A percentile compares a stretch with the other conserved stretches of the same genome.
phyloP scores from a whole-genome alignment of 2,329 filamentous ascomycete species.

The Exophiala calicioides region DNA sequence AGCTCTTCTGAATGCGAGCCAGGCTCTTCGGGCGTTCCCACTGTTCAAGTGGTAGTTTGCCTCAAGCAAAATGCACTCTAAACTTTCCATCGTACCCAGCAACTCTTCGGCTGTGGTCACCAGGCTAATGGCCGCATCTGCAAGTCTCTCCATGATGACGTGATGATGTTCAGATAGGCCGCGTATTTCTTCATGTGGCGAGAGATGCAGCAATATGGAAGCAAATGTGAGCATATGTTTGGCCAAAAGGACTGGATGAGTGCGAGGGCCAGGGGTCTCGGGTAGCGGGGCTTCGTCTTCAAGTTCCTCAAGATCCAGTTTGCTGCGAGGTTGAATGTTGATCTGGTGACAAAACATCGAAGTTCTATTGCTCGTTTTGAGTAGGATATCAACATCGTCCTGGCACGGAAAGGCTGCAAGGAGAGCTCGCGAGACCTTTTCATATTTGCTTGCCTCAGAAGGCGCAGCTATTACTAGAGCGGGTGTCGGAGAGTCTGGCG shows the following conservation, averaged over 20 bases:
- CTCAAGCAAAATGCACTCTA: constrained; percentile 48
- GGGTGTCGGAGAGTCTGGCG: too few relatives aligned
- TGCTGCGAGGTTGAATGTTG: not conserved
- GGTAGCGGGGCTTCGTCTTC: not conserved
- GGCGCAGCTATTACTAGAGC: too few relatives aligned
- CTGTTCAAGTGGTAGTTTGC: constrained; percentile 40
- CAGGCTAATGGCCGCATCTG: constrained; percentile 34
- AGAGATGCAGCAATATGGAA: not conserved
- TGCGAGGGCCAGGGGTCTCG: not conserved
- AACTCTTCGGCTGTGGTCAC: constrained; percentile 45
- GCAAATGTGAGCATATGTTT: constrained; percentile 7
- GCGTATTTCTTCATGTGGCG: not conserved
- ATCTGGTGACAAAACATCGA: not conserved
- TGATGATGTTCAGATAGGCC: constrained; percentile 3
- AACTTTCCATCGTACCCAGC: constrained; percentile 40
- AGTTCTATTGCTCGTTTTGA: constrained; percentile 13
- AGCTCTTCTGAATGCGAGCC: constrained; percentile 42
- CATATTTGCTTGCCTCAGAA: not conserved
- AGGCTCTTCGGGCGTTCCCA: constrained; percentile 44
- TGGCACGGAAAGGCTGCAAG: constrained; percentile 42
- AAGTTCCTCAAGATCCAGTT: not conserved
- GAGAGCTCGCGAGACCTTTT: constrained; percentile 31
- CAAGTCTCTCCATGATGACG: constrained; percentile 35
- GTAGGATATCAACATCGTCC: constrained; percentile 43
- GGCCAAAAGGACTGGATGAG: constrained; percentile 8